These are phyloP conservation scores for Psilocybe tampanensis DNA, from an alignment of 768 basidiomycete species.

Conservation along the genomic window DNA sequence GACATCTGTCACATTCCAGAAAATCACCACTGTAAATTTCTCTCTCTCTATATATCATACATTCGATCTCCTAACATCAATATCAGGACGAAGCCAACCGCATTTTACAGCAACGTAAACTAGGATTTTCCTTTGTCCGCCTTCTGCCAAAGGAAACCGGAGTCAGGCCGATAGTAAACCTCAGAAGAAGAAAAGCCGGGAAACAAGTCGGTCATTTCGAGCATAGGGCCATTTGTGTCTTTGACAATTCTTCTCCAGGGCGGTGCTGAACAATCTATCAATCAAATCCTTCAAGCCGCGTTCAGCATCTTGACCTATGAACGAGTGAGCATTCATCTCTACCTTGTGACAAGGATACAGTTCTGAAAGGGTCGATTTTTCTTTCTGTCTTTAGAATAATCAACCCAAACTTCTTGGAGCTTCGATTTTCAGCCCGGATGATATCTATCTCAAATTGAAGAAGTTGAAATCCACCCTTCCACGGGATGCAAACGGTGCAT, in stretches of 20 bases:
- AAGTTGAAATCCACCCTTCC: conserved; percentile 60
- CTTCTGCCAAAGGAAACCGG: conserved; percentile 94
- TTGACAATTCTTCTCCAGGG: conserved; percentile 25
- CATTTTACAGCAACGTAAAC: conserved; percentile 66
- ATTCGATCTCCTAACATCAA: neutral
- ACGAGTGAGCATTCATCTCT: conserved; percentile 52
- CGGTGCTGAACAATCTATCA: conserved; percentile 68
- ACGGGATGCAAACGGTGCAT: conserved; percentile 38
- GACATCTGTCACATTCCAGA: conserved; percentile 66
- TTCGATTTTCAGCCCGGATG: conserved; percentile 81
- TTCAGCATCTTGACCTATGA: conserved; percentile 90
- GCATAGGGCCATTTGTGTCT: neutral
- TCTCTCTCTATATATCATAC: neutral
- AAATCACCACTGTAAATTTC: conserved; percentile 62
- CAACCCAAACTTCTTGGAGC: conserved; percentile 72
- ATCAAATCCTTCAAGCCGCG: conserved; percentile 80
- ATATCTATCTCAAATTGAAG: conserved; percentile 78
- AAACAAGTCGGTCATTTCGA: conserved; percentile 15
- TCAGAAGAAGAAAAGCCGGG: conserved; percentile 52
- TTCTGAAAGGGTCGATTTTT: neutral
- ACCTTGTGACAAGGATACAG: neutral
- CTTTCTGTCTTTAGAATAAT: conserved; percentile 46
- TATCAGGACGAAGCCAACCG: conserved; percentile 62
- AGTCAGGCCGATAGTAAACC: conserved; percentile 92
- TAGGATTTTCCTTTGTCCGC: conserved; percentile 86